Conservation (phyloP, 352 stramenopile species). For the Peronospora destructor region DNA sequence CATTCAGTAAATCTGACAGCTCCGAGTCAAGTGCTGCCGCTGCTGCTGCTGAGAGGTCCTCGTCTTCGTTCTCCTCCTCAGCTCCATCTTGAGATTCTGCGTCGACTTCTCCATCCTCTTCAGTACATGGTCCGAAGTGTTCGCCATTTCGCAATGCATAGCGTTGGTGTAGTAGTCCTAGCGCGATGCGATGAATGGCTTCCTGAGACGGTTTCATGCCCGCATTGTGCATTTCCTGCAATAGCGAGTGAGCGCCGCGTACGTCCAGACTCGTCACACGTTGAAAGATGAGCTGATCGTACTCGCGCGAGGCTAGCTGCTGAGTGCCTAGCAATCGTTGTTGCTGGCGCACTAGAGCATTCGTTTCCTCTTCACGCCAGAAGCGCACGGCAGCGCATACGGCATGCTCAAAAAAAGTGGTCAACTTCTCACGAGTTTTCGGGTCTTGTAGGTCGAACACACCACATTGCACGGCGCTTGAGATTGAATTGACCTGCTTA, state of each 20-base stretch:
- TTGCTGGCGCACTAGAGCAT: slow-evolving; percentile 46
- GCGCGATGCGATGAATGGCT: slow-evolving; percentile 69
- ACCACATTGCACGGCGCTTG: slow-evolving; percentile 9
- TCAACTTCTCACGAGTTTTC: slow-evolving; percentile 31
- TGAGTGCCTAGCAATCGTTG: slow-evolving; percentile 33
- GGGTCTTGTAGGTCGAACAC: slow-evolving; percentile 15
- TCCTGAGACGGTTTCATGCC: slow-evolving; percentile 52
- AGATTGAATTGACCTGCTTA: slow-evolving; percentile 37
- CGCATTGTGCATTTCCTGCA: slow-evolving; percentile 81
- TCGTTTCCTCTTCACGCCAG: slow-evolving; percentile 53
- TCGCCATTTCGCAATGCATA: slow-evolving; percentile 8
- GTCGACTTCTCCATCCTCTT: slow-evolving; percentile 8
- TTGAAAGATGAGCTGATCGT: slow-evolving; percentile 66
- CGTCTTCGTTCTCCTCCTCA: slow-evolving; percentile 10
- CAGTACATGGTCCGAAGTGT: neutral
- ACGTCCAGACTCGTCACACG: slow-evolving; percentile 44
- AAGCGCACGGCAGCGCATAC: slow-evolving; percentile 51
- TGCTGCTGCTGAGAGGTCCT: slow-evolving; percentile 8
- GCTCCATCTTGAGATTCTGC: slow-evolving; percentile 5
- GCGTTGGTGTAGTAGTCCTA: slow-evolving; percentile 46
- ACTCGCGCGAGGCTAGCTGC: slow-evolving; percentile 37
- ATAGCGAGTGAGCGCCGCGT: slow-evolving; percentile 41
- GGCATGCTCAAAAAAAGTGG: slow-evolving; percentile 48
- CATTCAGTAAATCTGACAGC: slow-evolving; percentile 28
- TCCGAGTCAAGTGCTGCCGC: slow-evolving; percentile 29